These are phyloP conservation scores for Cercospora janseana DNA, from an alignment of 2,329 filamentous ascomycete species.

Conservation along the genomic window DNA sequence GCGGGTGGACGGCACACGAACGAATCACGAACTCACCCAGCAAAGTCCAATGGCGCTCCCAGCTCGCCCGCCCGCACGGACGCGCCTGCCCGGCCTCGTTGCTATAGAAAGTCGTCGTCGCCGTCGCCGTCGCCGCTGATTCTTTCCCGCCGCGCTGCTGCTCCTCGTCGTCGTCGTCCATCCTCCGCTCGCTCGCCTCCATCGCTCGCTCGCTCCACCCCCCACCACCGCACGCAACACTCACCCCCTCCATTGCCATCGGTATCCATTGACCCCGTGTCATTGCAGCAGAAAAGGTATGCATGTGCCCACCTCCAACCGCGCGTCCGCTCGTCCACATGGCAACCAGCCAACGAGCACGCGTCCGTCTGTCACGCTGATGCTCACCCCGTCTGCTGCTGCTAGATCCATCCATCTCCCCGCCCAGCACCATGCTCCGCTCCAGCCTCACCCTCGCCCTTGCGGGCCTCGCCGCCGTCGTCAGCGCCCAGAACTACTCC, in stretches of 20 bases:
- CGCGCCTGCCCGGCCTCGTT: neutral
- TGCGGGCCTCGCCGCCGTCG: constrained; percentile 47
- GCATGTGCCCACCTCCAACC: neutral
- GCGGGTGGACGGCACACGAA: neutral
- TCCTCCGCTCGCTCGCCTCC: neutral
- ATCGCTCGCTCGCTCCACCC: neutral
- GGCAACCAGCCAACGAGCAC: neutral
- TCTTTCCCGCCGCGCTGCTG: neutral
- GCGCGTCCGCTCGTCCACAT: constrained; percentile 5
- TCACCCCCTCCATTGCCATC: neutral
- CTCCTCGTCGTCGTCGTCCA: constrained; percentile 1
- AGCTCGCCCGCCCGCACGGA: neutral
- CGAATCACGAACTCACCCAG: too few species aligned
- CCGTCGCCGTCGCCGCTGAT: neutral
- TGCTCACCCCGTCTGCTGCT: constrained; percentile 10
- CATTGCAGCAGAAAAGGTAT: neutral
- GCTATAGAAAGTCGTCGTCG: constrained; percentile 3
- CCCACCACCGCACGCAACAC: neutral
- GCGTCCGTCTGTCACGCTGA: constrained; percentile 8
- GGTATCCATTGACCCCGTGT: neutral
- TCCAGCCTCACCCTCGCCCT: constrained; percentile 48
- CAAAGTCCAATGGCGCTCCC: too few species aligned
- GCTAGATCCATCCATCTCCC: constrained; percentile 26
- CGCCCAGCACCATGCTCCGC: constrained; percentile 46
- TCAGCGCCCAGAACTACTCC: constrained; percentile 45